Conservation (phyloP, 116 monocot species). For the Trichopus zeylanicus region DNA sequence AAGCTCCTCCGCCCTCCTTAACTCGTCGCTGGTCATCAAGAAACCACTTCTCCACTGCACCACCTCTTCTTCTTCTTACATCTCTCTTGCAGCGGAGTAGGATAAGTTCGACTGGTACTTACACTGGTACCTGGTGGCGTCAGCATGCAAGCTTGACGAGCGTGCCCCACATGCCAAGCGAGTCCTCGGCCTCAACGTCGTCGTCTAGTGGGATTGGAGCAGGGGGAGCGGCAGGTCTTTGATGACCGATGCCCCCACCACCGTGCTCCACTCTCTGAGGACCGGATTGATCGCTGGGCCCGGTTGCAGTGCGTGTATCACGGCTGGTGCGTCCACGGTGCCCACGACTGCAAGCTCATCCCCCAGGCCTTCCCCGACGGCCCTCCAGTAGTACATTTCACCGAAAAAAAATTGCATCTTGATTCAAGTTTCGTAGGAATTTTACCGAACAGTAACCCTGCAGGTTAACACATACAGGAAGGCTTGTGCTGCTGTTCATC, state of each 20-base stretch:
- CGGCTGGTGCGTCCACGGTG: constrained; percentile 92
- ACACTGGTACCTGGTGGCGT: constrained; percentile 86
- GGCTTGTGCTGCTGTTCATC: constrained; percentile 71
- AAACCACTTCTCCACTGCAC: too few relatives aligned
- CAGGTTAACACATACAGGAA: constrained; percentile 70
- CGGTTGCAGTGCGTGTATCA: constrained; percentile 94
- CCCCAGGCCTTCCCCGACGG: constrained; percentile 70
- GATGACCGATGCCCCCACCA: constrained; percentile 82
- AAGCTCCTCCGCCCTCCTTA: too few relatives aligned
- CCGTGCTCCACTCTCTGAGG: constrained; percentile 87
- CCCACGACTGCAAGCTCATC: constrained; percentile 60
- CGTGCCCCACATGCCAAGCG: constrained; percentile 65
- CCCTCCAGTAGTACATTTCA: constrained; percentile 39
- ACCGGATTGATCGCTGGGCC: constrained; percentile 66
- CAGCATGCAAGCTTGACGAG: constrained; percentile 70
- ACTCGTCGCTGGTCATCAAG: too few relatives aligned
- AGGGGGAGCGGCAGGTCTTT: constrained; percentile 70
- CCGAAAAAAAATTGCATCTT: too few relatives aligned
- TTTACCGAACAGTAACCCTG: too few relatives aligned
- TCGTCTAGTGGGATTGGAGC: constrained; percentile 74
- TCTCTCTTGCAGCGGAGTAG: too few relatives aligned
- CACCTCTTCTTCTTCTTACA: too few relatives aligned
- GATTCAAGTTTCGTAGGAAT: too few relatives aligned
- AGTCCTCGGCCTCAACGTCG: constrained; percentile 73
- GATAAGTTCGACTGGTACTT: constrained; percentile 78